Evolutionary conservation across 257 asterid genomes (phyloP), one percentile per base, ranked within the genome.

Genomic region (Primulina tabacum): DNA sequence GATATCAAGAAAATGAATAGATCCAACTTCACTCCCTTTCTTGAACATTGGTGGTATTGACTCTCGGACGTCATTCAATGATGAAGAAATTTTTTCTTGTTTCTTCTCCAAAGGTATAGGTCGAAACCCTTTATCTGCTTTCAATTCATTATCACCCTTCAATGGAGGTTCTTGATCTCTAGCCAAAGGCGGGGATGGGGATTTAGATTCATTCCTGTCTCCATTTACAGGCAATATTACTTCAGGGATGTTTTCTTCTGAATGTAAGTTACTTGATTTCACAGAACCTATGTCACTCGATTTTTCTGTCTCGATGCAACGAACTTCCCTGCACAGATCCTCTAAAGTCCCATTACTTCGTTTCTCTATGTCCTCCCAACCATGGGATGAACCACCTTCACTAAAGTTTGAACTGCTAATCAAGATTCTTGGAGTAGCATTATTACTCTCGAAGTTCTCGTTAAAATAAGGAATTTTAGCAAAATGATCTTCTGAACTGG

Each of bases 291-390:
- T 67, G 64, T 67, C 71, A 56, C 83, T 80, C 60, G 67, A 75
- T 40, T 86, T 86, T 75, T 80, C 85, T 21, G 78, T 52, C 76
- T 90, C 96, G 18, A 91, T 78, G 82, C 96, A 91, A 73, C 87
- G 90, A 64, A 94, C 97, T 72, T 86, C 98, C 79, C 83, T 81
- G 82, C 94, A 91, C 21, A 78, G 69, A 75, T 94, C 97, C 77
- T 91, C 98, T 3, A 89, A 86, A 7, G 87, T 56, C 58, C 77
- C 86, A 35, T 73, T 72, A 43, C 99, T 94, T 76, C 79, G 90
- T 72, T 84, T 85, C 62, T 88, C 99, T 5, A 84, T 78, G 35
- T 86, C 96, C 67, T 81, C 98, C 99, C 99, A 94, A 21, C 81
- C 90, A 43, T 75, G 86, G 76, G 69, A 80, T 5, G 95, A 88